phyloP scores from a whole-genome alignment of 495 filamentous ascomycete genomes.

The Aspergillus egyptiacus region DNA sequence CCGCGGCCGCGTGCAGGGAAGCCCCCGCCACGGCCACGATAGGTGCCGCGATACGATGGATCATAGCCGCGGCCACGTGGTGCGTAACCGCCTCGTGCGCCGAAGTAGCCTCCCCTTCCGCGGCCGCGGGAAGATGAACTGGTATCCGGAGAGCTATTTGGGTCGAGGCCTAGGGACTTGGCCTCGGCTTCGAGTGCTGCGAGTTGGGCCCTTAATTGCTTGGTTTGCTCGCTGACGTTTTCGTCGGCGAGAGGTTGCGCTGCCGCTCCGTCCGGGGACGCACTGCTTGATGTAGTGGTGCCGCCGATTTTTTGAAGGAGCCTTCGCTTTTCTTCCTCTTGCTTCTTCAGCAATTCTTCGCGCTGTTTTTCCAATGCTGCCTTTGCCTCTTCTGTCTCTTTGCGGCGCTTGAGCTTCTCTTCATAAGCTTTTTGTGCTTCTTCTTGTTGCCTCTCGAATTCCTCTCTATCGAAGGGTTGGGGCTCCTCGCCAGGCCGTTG shows the following conservation, averaged over 20 bases:
- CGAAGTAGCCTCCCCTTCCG: slow-evolving; percentile 27
- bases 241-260: slow-evolving; percentile 34
- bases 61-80: slow-evolving; percentile 40
- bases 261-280: slow-evolving; percentile 12
- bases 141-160: slow-evolving; percentile 28
- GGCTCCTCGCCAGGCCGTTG: slow-evolving; percentile 37
- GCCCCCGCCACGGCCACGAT: slow-evolving; percentile 52
- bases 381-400: slow-evolving; percentile 65
- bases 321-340: slow-evolving; percentile 68
- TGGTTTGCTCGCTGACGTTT: slow-evolving; percentile 53
- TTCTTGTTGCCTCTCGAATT: slow-evolving; percentile 68
- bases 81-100: slow-evolving; percentile 27
- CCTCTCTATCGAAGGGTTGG: slow-evolving; percentile 63
- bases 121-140: slow-evolving; percentile 33
- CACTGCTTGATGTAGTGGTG: slow-evolving; percentile 22
- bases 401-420: slow-evolving; percentile 65
- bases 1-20: slow-evolving; percentile 39
- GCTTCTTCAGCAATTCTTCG: slow-evolving; percentile 66
- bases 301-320: slow-evolving; percentile 55
- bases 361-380: slow-evolving; percentile 70
- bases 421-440: slow-evolving; percentile 76
- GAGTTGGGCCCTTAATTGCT: slow-evolving; percentile 69
- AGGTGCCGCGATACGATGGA: slow-evolving; percentile 43
- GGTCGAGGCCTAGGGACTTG: slow-evolving; percentile 67
- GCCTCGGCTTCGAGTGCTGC: slow-evolving; percentile 83